These are phyloP conservation scores for Zoysia matrella DNA, from an alignment of 202 grass and related monocot species.

Conservation along the genomic window DNA sequence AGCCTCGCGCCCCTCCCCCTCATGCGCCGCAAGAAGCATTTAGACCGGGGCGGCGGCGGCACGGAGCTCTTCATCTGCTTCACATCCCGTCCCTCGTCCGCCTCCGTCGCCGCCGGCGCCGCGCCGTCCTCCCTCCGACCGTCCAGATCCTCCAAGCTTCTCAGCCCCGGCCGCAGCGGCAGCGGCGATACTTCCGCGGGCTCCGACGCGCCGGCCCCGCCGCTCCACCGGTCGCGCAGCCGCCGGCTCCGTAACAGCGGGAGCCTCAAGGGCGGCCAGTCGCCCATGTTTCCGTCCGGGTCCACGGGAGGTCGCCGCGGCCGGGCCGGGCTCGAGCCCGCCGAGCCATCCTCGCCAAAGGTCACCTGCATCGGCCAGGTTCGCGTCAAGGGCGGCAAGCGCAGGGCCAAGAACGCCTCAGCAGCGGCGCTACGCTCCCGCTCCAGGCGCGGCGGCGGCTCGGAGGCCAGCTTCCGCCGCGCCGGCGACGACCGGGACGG, in stretches of 20 bases:
- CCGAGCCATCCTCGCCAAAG: neutral
- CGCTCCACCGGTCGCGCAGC: slow-evolving; percentile 63
- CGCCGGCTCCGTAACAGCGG: slow-evolving; percentile 80
- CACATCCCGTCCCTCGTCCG: slow-evolving; percentile 74
- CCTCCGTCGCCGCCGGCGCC: slow-evolving; percentile 23
- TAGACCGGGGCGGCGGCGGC: slow-evolving; percentile 61
- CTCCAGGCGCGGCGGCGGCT: slow-evolving; percentile 58
- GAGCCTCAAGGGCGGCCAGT: slow-evolving; percentile 89
- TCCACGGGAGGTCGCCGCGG: slow-evolving; percentile 49
- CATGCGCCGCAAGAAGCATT: slow-evolving; percentile 71
- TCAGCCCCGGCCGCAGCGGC: slow-evolving; percentile 40
- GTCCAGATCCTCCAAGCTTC: slow-evolving; percentile 17
- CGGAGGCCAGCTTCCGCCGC: slow-evolving; percentile 37
- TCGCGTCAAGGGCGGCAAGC: slow-evolving; percentile 52
- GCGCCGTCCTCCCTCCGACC: slow-evolving; percentile 37
- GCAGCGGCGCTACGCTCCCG: slow-evolving; percentile 59
- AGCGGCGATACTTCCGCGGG: neutral
- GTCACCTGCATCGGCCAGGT: too few species aligned
- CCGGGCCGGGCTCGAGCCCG: slow-evolving; percentile 65
- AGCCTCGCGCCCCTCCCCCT: slow-evolving; percentile 35
- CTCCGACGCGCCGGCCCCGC: slow-evolving; percentile 29
- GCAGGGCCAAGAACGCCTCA: slow-evolving; percentile 62
- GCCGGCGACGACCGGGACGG: too few species aligned
- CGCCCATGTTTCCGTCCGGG: slow-evolving; percentile 81
- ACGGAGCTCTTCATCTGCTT: slow-evolving; percentile 89